Base-by-base conservation (phyloP, 139 green algal genomes). In the Haematococcus lacustris region DNA sequence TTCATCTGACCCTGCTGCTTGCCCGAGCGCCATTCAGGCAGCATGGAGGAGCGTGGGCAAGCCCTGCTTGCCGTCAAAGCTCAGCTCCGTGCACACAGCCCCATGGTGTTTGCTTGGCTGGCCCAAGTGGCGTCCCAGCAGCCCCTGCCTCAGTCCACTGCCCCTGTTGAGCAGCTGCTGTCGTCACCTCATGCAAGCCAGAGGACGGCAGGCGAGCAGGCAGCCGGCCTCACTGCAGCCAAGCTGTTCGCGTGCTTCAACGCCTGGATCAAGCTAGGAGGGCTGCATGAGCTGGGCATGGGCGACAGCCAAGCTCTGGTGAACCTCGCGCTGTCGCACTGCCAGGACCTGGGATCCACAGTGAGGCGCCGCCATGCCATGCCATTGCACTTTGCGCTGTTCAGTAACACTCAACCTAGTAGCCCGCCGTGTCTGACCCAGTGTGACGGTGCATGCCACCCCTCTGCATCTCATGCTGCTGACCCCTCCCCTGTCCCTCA, bases 251-350 rank as follows among this genome's bases (percentile, higher is more conserved):
- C 23, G 23, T 64, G 53, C 53, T 64, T 64, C 53, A 21, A 64
- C 26, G 70, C 70, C 2, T 75, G 70, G 70, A 59, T 38, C 4
- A 23, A 32, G 37, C 59, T 75, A 37, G 70, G 70, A 25, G 32
- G 13, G 3, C 57, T 75, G 51, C 38, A 75, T 3, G 70, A 53
- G 5, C 2, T 62, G 38, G 26, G 4, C 2, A 34, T 38, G 38
- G 57, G 25, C 1, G 59, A 75, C 37, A 57, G 30, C 21, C 50
- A 68, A 40, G n/a, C n/a, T 9, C 70, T 75, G 1, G 70, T 75
- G 1, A 33, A n/a, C 32, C n/a, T 75, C 28, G 70, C 70, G 32
- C 57, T 75, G 39, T 23, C 57, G 28, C 70, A 76, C 37, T 5
- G 66, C 17, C 6, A 51, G 23, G 23, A 51, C 2, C 6, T 50